Percentiles rank a stretch among this genome's conserved stretches.
phyloP scores from a whole-genome alignment of 2,329 filamentous ascomycete species.

The Pseudonectria foliicola region DNA sequence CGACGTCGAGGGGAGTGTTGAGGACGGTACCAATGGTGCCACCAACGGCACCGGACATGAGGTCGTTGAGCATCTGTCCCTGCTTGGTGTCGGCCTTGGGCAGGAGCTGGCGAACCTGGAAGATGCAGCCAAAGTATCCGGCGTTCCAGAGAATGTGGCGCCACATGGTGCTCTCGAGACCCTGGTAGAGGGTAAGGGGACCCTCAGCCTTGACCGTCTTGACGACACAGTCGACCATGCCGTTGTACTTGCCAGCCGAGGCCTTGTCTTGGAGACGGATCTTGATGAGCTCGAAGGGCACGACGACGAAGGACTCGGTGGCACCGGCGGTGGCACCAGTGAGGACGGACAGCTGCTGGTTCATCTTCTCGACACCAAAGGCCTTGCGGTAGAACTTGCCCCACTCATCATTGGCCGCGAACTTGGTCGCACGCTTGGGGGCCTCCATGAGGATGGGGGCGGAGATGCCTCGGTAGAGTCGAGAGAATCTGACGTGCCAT shows the following conservation, averaged over 20 bases:
- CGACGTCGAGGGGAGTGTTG: conserved; percentile 94
- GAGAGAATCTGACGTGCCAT: conserved; percentile 60
- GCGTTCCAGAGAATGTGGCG: conserved; percentile 85
- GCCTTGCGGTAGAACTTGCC: conserved; percentile 84
- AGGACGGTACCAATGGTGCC: conserved; percentile 83
- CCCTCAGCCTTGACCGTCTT: conserved; percentile 85
- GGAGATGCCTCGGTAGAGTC: conserved; percentile 90
- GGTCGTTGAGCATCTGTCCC: conserved; percentile 76
- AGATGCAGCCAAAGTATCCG: conserved; percentile 97
- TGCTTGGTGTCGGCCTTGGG: conserved; percentile 76
- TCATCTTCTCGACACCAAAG: conserved; percentile 84
- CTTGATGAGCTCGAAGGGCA: conserved; percentile 97
- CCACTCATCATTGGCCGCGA: conserved; percentile 98
- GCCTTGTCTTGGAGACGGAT: conserved; percentile 95
- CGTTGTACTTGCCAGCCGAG: conserved; percentile 79
- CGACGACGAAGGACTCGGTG: conserved; percentile 93
- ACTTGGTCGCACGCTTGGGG: conserved; percentile 90
- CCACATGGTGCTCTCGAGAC: conserved; percentile 94
- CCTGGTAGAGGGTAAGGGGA: conserved; percentile 85
- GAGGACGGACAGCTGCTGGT: conserved; percentile 80
- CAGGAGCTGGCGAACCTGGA: conserved; percentile 83
- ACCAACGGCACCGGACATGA: conserved; percentile 79
- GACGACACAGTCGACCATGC: conserved; percentile 69
- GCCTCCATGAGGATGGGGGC: conserved; percentile 98
- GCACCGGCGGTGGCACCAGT: conserved; percentile 93